Base-by-base conservation (phyloP, 164 flowering plant species). In the Cinnamomum micranthum region DNA sequence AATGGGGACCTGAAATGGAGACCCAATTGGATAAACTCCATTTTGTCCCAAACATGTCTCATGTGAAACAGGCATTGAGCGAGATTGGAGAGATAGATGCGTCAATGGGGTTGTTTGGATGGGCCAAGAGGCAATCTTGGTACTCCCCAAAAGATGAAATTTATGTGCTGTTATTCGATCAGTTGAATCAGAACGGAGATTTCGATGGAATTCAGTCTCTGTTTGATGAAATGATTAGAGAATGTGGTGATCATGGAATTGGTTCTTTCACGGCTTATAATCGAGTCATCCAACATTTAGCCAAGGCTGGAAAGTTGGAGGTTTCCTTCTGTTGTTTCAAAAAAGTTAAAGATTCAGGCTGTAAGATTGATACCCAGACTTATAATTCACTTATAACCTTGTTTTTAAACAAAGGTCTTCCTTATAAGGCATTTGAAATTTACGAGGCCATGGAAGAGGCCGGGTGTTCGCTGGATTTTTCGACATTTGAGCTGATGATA, bases 1-100 rank as follows among this genome's bases (percentile, higher is more conserved):
- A 84, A 82, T 95, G 99, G 99, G 98, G 98, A 3, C 99, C 98
- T n/a, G 96, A 95, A 33, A 79, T 95, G 86, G 99, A 95, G 77
- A 83, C 86, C 73, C 99, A 88, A 60, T 86, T 95, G 86, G 98
- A 92, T 77, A 90, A 83, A 55, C 88, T 95, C 35, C 97, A 90
- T 47, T 93, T 93, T 77, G 82, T 89, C 50, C 99, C 99, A 1
- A 95, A 81, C 71, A 90, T 92, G 91, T 79, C 83, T 69, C 99
- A 95, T 73, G 58, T 91, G 17, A 72, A 76, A 65, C 90, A 88
- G 67, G 89, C 93, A 0, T 71, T 95, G 84, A 89, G 84, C 82
- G 83, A 87, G 72, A 79, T 93, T 24, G 84, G 80, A 14, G 96
- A 93, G 24, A 70, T 77, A 2, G 93, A 93, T 58, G 88, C 85